phyloP scores from a whole-genome alignment of 2,329 filamentous ascomycete species.

The Aspergillus proliferans region DNA sequence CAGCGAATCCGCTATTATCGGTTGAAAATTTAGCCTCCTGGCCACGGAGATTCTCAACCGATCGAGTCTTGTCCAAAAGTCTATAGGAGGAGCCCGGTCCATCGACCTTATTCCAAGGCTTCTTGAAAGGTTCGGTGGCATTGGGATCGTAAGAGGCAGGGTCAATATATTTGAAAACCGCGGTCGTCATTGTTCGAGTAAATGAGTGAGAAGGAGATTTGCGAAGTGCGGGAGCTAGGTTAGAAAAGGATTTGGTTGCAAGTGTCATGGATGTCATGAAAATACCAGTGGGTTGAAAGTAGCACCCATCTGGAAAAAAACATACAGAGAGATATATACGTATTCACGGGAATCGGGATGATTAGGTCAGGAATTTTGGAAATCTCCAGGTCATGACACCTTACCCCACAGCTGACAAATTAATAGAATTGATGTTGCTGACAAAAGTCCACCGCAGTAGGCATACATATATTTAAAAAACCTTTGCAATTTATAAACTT shows the following conservation, averaged over 20 bases:
- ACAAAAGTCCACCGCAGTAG: too few relatives aligned
- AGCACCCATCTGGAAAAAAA: background rate
- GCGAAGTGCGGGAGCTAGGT: background rate
- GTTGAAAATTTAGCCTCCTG: slow-evolving; percentile 44
- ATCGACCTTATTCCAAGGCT: slow-evolving; percentile 61
- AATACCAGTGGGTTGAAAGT: background rate
- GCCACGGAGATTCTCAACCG: slow-evolving; percentile 53
- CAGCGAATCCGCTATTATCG: slow-evolving; percentile 54
- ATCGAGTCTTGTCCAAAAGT: slow-evolving; percentile 40
- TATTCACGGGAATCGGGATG: background rate
- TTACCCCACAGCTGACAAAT: background rate
- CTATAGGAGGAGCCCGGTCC: slow-evolving; percentile 51
- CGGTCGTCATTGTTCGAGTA: slow-evolving; percentile 47
- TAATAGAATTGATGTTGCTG: background rate
- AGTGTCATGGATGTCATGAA: background rate
- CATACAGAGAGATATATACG: background rate
- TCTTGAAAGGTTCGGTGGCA: slow-evolving; percentile 21
- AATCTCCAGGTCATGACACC: background rate
- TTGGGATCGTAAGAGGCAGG: slow-evolving; percentile 29
- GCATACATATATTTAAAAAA: too few relatives aligned
- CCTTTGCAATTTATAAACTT: too few relatives aligned
- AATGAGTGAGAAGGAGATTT: slow-evolving; percentile 14
- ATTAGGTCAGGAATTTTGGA: background rate
- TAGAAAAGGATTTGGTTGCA: background rate
- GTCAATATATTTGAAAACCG: slow-evolving; percentile 57